These are phyloP conservation scores for Oehlia diaphana DNA, from an alignment of 192 early-diverging fungal species.

Conservation along the genomic window DNA sequence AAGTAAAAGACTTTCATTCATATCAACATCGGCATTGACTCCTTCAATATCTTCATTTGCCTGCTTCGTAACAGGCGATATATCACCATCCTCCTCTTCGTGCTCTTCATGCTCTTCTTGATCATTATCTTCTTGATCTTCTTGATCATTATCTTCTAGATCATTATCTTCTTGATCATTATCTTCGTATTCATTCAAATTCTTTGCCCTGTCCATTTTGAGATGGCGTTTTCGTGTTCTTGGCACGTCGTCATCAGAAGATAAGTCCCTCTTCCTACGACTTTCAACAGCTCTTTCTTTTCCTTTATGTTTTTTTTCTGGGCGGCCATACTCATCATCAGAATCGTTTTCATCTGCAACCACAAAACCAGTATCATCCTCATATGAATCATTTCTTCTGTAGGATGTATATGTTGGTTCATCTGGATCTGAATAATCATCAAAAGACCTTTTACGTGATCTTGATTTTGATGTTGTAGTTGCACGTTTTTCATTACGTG, in stretches of 20 bases:
- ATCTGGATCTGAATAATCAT: constrained; percentile 46
- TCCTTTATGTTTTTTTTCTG: not conserved
- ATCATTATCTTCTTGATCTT: not conserved
- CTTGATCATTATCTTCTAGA: not conserved
- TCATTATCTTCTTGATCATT: not conserved
- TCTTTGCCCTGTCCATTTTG: not conserved
- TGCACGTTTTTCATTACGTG: constrained; percentile 47
- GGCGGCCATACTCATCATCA: not conserved
- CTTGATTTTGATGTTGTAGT: constrained; percentile 35
- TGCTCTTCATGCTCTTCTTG: not conserved
- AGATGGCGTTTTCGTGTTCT: not conserved
- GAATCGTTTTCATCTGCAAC: constrained; percentile 54
- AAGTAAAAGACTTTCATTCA: not conserved
- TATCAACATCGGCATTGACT: not conserved
- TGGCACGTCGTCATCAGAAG: not conserved
- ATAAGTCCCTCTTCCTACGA: not conserved
- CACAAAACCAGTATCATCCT: constrained; percentile 56
- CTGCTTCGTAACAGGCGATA: not conserved
- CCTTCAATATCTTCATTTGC: not conserved
- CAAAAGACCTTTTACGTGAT: constrained; percentile 33
- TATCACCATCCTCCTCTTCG: not conserved
- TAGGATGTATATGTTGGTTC: constrained; percentile 23
- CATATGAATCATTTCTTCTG: constrained; percentile 36
- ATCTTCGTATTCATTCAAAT: not conserved
- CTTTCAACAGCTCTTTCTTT: not conserved